Evolutionary conservation across 2,329 filamentous ascomycete species (phyloP).

Genomic region (Cercospora sp.): DNA sequence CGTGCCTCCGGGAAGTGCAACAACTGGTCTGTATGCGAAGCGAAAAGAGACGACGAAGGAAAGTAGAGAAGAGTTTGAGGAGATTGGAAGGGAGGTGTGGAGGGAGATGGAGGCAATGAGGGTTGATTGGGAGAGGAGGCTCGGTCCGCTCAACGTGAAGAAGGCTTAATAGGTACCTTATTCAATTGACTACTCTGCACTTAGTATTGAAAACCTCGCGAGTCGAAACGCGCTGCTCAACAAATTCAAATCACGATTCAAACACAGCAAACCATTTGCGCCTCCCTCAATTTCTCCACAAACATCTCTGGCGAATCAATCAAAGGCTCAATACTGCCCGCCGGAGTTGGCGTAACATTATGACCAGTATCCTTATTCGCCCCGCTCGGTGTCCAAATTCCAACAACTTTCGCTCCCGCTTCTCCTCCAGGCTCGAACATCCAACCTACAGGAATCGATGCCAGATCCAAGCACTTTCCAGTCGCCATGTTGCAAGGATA

Average conservation of each 20-base stretch:
- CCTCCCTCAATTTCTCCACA: not conserved
- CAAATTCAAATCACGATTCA: not conserved
- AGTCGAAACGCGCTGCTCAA: too few relatives aligned
- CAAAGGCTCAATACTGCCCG: not conserved
- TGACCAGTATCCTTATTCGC: not conserved
- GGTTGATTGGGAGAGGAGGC: constrained; percentile 42
- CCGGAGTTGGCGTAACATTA: not conserved
- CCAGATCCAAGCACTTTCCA: too few relatives aligned
- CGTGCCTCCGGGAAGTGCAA: constrained; percentile 40
- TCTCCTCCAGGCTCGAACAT: too few relatives aligned
- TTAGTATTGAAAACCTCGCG: too few relatives aligned
- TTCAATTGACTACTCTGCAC: too few relatives aligned
- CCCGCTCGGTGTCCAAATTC: not conserved
- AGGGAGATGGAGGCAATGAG: constrained; percentile 41
- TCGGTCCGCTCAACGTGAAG: constrained; percentile 35
- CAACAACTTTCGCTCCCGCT: too few relatives aligned
- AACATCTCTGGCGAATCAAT: not conserved
- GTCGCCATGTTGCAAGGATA: too few relatives aligned
- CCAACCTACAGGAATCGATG: too few relatives aligned
- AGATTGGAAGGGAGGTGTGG: constrained; percentile 60
- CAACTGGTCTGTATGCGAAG: constrained; percentile 58
- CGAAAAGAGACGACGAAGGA: constrained; percentile 60
- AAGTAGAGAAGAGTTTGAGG: constrained; percentile 70
- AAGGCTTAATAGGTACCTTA: not conserved
- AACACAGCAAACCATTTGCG: not conserved